Conservation (phyloP, 169 alveolate species). For the Perkinsus chesapeaki region DNA sequence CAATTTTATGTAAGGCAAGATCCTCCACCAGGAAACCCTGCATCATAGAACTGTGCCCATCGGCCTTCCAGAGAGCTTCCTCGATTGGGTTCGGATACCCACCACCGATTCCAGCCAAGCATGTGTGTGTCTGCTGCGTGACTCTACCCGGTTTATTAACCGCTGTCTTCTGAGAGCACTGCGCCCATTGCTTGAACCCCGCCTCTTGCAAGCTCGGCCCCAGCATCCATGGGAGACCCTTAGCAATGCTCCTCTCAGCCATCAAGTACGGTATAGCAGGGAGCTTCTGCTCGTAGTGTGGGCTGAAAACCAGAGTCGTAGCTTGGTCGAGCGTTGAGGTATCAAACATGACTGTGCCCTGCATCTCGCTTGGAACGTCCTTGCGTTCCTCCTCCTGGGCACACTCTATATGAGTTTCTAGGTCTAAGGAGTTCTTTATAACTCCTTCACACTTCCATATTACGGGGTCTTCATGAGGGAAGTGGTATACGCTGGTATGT, state of each 20-base stretch:
- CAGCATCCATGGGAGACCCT: not conserved
- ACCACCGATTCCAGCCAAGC: not conserved
- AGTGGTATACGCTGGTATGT: not conserved
- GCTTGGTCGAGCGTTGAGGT: not conserved
- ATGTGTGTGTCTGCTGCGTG: not conserved
- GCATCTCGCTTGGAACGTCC: too few species aligned
- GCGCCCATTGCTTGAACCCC: not conserved
- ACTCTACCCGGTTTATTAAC: not conserved
- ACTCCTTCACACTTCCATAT: not conserved
- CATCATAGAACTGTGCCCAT: not conserved
- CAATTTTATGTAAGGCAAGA: too few species aligned
- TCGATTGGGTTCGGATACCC: not conserved
- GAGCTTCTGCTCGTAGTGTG: not conserved
- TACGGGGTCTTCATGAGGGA: not conserved
- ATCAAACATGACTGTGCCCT: not conserved
- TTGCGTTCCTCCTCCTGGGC: too few species aligned
- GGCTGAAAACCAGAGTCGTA: not conserved
- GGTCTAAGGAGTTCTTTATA: not conserved
- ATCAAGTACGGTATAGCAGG: not conserved
- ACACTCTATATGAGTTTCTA: too few species aligned
- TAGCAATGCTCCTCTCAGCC: not conserved
- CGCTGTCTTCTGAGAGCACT: not conserved
- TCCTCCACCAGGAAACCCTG: not conserved
- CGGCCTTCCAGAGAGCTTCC: not conserved
- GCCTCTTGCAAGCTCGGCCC: not conserved